A percentile compares a stretch with the other conserved stretches of the same genome.
These are phyloP conservation scores for Cystofilobasidium ferigula DNA, from an alignment of 768 basidiomycete genomes.

Conservation along the genomic window DNA sequence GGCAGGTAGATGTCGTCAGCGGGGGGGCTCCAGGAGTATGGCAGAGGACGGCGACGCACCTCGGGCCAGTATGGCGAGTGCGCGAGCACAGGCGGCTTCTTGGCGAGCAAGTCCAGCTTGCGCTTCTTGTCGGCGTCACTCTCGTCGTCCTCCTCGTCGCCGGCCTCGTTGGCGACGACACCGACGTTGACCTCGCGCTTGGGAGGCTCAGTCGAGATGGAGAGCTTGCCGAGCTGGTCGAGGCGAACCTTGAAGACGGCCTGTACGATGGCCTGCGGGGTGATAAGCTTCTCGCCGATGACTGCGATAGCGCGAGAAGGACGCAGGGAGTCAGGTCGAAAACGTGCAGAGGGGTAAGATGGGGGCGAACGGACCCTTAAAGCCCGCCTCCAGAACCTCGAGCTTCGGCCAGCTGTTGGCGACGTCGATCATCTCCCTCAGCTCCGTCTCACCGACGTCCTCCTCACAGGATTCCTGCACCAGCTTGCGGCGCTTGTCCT, in stretches of 20 bases:
- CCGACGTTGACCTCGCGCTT: constrained; percentile 23
- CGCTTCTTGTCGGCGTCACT: constrained; percentile 41
- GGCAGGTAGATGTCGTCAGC: not conserved
- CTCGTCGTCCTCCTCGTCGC: constrained; percentile 29
- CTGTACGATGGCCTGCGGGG: constrained; percentile 77
- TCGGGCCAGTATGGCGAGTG: constrained; percentile 90
- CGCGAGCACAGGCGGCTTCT: constrained; percentile 44
- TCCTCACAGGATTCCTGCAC: constrained; percentile 6
- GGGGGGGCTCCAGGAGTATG: not conserved
- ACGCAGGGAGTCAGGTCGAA: not conserved
- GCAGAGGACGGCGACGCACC: constrained; percentile 43
- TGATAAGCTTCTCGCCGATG: constrained; percentile 76
- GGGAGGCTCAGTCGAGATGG: constrained; percentile 27
- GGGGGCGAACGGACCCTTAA: constrained; percentile 55
- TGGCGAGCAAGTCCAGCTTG: constrained; percentile 40
- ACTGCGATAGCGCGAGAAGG: constrained; percentile 45
- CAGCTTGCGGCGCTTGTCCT: constrained; percentile 3
- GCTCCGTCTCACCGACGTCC: constrained; percentile 45
- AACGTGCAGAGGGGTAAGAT: not conserved
- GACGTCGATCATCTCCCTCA: constrained; percentile 41
- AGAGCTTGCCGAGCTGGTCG: constrained; percentile 44
- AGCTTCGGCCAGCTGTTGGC: constrained; percentile 60
- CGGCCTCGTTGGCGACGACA: constrained; percentile 32
- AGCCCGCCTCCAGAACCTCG: constrained; percentile 68
- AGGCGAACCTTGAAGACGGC: constrained; percentile 74